phyloP scores from a whole-genome alignment of 352 stramenopile genomes.

The Globisporangium nodosum region DNA sequence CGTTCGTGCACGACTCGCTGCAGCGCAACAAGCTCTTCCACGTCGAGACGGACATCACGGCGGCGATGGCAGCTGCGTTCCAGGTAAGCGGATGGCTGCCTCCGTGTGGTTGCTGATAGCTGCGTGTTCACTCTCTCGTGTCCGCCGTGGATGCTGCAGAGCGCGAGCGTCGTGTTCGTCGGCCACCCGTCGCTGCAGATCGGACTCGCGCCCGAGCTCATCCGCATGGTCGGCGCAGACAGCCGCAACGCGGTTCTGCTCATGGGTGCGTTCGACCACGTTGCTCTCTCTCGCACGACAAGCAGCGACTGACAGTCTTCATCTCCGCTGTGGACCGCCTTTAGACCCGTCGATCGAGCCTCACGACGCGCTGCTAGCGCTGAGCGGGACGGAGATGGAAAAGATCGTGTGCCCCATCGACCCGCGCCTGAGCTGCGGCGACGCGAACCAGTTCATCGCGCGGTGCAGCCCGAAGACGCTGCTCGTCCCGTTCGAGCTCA shows the following conservation, averaged over 20 bases:
- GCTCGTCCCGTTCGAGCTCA: constrained; percentile 65
- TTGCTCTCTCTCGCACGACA: background rate
- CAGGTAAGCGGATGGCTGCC: constrained; percentile 30
- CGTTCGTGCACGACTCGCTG: constrained; percentile 62
- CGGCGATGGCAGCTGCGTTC: constrained; percentile 35
- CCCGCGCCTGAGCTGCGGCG: constrained; percentile 69
- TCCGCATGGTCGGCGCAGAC: constrained; percentile 54
- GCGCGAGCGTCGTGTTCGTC: constrained; percentile 72
- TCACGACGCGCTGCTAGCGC: constrained; percentile 43
- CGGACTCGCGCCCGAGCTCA: constrained; percentile 40
- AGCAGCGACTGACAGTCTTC: constrained; percentile 5
- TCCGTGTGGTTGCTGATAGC: background rate
- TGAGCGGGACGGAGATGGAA: constrained; percentile 59
- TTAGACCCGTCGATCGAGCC: constrained; percentile 57
- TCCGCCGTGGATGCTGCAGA: constrained; percentile 17
- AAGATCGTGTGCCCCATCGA: constrained; percentile 79
- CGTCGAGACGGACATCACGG: constrained; percentile 33
- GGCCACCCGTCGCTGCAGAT: constrained; percentile 63
- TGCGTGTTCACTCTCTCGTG: background rate
- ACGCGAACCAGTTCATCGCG: constrained; percentile 83
- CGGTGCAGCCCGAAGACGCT: constrained; percentile 67
- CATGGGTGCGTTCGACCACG: constrained; percentile 30
- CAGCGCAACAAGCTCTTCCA: constrained; percentile 47
- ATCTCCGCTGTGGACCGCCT: background rate
- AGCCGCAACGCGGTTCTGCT: constrained; percentile 63